Conservation (phyloP, 106 monocot genomes). For the Dendrobium chrysotoxum region DNA sequence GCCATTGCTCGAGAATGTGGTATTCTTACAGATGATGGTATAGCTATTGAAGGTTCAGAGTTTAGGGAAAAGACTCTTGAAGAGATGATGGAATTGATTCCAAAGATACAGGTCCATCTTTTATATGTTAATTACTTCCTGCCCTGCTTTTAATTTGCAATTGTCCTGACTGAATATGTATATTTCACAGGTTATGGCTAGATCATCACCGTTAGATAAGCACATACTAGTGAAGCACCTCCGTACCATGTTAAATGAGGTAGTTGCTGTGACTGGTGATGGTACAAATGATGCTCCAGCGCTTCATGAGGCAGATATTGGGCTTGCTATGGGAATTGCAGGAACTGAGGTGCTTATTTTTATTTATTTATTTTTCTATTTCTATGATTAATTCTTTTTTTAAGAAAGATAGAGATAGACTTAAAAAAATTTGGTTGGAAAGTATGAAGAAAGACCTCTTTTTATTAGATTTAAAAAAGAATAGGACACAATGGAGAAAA, state of each 20-base stretch:
- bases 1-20: constrained; percentile 45
- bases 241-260: constrained; percentile 35
- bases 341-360: constrained; percentile 45
- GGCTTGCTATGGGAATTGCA: constrained; percentile 57
- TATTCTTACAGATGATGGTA: constrained; percentile 33
- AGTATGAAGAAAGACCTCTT: no score
- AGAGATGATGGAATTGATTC: constrained; percentile 37
- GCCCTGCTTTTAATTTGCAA: background rate
- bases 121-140: no score
- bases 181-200: constrained; percentile 39
- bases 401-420: no score
- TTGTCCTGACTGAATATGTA: background rate
- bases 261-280: constrained; percentile 67
- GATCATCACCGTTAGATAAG: constrained; percentile 57
- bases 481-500: no score
- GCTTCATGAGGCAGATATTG: constrained; percentile 46
- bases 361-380: background rate
- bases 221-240: constrained; percentile 38
- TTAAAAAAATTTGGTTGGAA: no score
- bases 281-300: constrained; percentile 62
- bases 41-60: constrained; percentile 41
- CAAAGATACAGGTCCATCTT: constrained; percentile 25
- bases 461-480: no score
- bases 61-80: constrained; percentile 32
- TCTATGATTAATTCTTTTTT: no score